A percentile compares a stretch with the other conserved stretches of the same genome.
These are phyloP conservation scores for Glebionis coronaria DNA, from an alignment of 129 eudicot species.

Conservation along the genomic window DNA sequence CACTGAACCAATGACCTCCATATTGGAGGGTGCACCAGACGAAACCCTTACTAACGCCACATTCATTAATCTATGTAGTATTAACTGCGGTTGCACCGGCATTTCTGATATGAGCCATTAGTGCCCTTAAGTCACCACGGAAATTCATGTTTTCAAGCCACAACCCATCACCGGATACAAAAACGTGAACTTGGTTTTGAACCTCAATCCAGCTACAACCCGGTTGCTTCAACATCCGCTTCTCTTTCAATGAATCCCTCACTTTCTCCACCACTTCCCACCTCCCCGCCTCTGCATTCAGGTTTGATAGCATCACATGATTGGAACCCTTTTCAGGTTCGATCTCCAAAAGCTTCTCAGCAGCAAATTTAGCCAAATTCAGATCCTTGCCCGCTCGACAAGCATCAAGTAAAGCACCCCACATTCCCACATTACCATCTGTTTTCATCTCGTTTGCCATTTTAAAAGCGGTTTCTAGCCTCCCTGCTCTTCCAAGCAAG, in stretches of 20 bases:
- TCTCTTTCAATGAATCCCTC: constrained; percentile 41
- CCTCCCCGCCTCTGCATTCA: constrained; percentile 46
- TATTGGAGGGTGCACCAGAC: not conserved
- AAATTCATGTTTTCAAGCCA: constrained; percentile 9
- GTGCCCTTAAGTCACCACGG: constrained; percentile 8
- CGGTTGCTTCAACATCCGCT: constrained; percentile 36
- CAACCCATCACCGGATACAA: constrained; percentile 31
- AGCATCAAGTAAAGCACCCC: constrained; percentile 59
- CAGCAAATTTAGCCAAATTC: constrained; percentile 44
- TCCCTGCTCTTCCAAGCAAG: constrained; percentile 62
- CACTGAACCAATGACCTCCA: too few relatives aligned
- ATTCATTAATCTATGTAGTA: not conserved
- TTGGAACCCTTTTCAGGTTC: constrained; percentile 48
- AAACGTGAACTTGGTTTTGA: constrained; percentile 36
- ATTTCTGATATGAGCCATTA: constrained; percentile 23
- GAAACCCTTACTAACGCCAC: not conserved
- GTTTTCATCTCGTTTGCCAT: constrained; percentile 39
- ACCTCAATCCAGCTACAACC: constrained; percentile 69
- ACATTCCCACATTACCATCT: constrained; percentile 39
- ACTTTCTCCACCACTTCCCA: constrained; percentile 57
- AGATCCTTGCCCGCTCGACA: constrained; percentile 37
- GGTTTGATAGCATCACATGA: constrained; percentile 46
- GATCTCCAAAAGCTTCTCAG: constrained; percentile 43
- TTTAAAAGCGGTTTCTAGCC: constrained; percentile 41
- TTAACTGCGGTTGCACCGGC: constrained; percentile 5